phyloP scores from a whole-genome alignment of 2,329 filamentous ascomycete genomes.

The Lachnellula arida region DNA sequence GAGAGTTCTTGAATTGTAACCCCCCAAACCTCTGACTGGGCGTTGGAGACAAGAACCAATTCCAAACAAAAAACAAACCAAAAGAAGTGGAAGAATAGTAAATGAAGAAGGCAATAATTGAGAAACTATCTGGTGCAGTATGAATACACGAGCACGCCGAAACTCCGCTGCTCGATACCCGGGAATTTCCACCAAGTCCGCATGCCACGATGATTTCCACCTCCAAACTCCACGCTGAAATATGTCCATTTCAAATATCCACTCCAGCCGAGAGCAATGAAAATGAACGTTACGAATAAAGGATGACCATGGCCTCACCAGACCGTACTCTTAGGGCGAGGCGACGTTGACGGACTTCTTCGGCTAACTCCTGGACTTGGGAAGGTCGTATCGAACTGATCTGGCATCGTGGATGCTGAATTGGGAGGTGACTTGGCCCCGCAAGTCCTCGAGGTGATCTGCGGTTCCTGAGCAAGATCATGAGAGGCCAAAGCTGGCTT shows the following conservation, averaged over 20 bases:
- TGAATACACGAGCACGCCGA: not conserved
- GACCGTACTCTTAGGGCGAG: slow-evolving; percentile 17
- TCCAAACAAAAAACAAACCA: not conserved
- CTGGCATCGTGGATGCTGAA: slow-evolving; percentile 9
- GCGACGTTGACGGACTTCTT: slow-evolving; percentile 6
- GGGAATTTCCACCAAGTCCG: not conserved
- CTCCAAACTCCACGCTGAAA: not conserved
- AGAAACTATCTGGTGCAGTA: not conserved
- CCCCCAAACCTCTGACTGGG: no score
- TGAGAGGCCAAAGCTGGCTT: slow-evolving; percentile 3
- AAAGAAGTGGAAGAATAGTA: not conserved
- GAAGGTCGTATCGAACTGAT: slow-evolving; percentile 9
- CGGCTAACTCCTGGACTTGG: slow-evolving; percentile 8
- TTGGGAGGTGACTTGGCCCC: slow-evolving; percentile 7
- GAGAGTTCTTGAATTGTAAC: no score
- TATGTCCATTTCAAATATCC: not conserved
- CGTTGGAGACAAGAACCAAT: no score
- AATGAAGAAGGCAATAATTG: not conserved
- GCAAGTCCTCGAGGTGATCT: not conserved
- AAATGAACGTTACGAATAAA: not conserved
- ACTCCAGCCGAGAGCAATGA: not conserved
- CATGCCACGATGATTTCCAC: not conserved
- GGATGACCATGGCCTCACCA: slow-evolving; percentile 9
- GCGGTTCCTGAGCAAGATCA: slow-evolving; percentile 7
- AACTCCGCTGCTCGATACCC: not conserved